Evolutionary conservation across 148 eudicot genomes (phyloP).

Genomic region (Beta vulgaris): DNA sequence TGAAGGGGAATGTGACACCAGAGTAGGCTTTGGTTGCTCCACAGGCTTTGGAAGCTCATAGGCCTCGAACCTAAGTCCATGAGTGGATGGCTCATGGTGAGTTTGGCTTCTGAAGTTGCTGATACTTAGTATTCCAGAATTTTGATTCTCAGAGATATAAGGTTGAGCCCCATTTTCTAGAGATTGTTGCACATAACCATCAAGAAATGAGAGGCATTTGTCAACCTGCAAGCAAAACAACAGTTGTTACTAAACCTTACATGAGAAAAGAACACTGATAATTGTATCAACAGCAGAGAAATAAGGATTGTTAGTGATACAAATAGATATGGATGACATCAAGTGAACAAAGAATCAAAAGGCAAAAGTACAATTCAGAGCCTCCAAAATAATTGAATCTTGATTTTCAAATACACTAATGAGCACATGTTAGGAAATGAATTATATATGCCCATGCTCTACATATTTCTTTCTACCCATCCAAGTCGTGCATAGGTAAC

Average conservation of each 20-base stretch:
- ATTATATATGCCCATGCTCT: background rate
- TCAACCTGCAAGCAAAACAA: constrained; percentile 58
- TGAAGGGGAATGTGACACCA: constrained; percentile 45
- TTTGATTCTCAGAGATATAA: constrained; percentile 74
- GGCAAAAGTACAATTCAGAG: background rate
- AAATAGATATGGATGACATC: background rate
- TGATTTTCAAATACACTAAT: background rate
- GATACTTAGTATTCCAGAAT: constrained; percentile 49
- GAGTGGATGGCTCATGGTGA: constrained; percentile 56
- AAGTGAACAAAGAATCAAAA: background rate
- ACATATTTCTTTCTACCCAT: background rate
- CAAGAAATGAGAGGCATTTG: constrained; percentile 65
- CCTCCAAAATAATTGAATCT: background rate
- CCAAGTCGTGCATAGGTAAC: background rate
- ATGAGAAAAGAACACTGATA: background rate
- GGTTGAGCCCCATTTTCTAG: constrained; percentile 88
- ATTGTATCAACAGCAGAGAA: background rate
- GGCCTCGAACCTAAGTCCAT: constrained; percentile 90
- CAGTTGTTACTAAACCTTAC: background rate
- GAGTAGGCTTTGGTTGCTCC: constrained; percentile 35
- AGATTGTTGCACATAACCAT: constrained; percentile 59
- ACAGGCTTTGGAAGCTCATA: constrained; percentile 86
- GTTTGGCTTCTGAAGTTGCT: constrained; percentile 51
- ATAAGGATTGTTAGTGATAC: background rate
- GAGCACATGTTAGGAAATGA: background rate